These are phyloP conservation scores for Phytophthora tentaculata DNA, from an alignment of 352 stramenopile species.

Conservation along the genomic window DNA sequence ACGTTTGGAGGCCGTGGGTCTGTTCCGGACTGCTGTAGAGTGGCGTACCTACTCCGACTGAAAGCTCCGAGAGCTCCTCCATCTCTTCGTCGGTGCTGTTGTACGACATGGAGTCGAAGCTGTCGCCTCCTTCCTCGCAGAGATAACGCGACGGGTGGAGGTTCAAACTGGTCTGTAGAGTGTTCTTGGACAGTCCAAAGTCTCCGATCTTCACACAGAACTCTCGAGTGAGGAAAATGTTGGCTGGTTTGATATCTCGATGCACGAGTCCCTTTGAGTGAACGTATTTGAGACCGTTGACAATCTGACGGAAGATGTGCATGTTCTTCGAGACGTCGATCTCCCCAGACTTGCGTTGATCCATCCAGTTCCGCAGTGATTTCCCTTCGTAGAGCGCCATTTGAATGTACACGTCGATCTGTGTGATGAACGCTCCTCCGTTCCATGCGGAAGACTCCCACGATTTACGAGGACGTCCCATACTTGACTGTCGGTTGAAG, in stretches of 20 bases:
- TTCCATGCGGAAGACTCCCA: constrained; percentile 18
- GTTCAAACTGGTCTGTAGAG: constrained; percentile 59
- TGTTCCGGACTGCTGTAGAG: constrained; percentile 84
- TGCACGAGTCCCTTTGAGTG: constrained; percentile 78
- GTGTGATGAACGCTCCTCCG: constrained; percentile 51
- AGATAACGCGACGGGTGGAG: constrained; percentile 63
- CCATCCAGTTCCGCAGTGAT: constrained; percentile 84
- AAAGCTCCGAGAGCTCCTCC: constrained; percentile 52
- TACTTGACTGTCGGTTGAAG: constrained; percentile 12
- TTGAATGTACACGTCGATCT: constrained; percentile 92
- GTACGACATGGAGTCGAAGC: constrained; percentile 27
- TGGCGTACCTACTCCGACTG: constrained; percentile 71
- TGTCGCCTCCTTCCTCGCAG: constrained; percentile 42
- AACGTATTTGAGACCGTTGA: constrained; percentile 80
- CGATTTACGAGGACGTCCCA: constrained; percentile 24
- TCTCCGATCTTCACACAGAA: constrained; percentile 86
- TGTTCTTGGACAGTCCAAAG: constrained; percentile 83
- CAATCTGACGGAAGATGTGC: constrained; percentile 73
- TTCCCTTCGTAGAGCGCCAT: constrained; percentile 95
- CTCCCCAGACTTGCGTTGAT: constrained; percentile 43
- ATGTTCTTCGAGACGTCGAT: constrained; percentile 65
- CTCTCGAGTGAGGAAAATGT: constrained; percentile 80
- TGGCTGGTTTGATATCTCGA: constrained; percentile 83
- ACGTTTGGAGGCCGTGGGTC: constrained; percentile 44
- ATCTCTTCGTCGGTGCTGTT: constrained; percentile 35